Conservation (phyloP, 176 grass and related monocot species). For the Typha latifolia region DNA sequence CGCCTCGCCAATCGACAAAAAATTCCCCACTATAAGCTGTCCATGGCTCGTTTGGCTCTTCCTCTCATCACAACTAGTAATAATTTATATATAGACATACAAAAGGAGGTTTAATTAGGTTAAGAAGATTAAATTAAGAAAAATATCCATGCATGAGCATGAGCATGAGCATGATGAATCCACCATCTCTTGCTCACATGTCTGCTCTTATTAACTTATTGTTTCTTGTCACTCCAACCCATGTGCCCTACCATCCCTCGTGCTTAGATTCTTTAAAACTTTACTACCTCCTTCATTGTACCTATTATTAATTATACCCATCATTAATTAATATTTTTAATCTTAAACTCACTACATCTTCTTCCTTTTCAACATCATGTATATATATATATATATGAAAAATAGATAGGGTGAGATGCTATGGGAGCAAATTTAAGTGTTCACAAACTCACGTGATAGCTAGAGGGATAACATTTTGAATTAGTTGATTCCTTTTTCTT, state of each 20-base stretch:
- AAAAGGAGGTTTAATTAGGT: neutral
- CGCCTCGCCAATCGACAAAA: constrained; percentile 5
- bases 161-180: neutral
- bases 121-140: neutral
- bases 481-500: neutral
- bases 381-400: neutral
- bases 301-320: neutral
- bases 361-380: too few species aligned
- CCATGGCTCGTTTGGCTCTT: neutral
- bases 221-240: constrained; percentile 30
- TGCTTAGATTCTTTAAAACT: constrained; percentile 36
- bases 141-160: neutral
- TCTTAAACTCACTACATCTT: neutral
- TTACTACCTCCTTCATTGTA: neutral
- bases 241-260: constrained; percentile 42
- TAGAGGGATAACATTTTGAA: constrained; percentile 17
- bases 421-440: constrained; percentile 23
- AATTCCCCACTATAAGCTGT: neutral
- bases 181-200: constrained; percentile 24
- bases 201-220: constrained; percentile 17
- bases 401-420: constrained; percentile 20
- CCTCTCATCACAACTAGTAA: too few species aligned
- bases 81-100: too few species aligned
- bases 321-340: neutral
- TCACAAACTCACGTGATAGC: constrained; percentile 40